Evolutionary conservation across 208 protist genomes (phyloP).

Genomic region (Naegleria fowleri): DNA sequence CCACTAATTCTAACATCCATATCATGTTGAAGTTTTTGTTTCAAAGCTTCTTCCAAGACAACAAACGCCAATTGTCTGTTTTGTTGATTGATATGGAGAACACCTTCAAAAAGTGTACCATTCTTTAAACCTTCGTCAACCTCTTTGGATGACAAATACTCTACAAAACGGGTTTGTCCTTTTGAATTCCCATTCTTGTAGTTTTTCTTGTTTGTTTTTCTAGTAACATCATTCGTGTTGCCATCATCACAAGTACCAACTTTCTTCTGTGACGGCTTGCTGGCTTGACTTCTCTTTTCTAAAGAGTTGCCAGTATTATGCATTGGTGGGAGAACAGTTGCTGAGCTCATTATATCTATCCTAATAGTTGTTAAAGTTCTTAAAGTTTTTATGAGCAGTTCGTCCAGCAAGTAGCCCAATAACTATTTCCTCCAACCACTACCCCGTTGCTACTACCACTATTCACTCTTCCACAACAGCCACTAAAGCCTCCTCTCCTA

Average conservation of each 20-base stretch:
- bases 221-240: background rate
- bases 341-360: background rate
- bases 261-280: background rate
- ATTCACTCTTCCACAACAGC: background rate
- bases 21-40: background rate
- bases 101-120: background rate
- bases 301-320: background rate
- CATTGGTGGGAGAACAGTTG: background rate
- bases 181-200: background rate
- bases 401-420: background rate
- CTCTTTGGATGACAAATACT: background rate
- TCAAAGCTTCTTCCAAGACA: background rate
- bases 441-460: background rate
- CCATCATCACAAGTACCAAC: background rate
- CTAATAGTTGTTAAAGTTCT: background rate
- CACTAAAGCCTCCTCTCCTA: background rate
- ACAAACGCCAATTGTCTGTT: background rate
- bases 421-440: background rate
- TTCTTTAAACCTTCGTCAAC: background rate
- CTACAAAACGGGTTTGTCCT: background rate
- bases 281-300: background rate
- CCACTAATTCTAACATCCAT: constrained; percentile 19
- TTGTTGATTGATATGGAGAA: background rate
- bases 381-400: background rate
- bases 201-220: background rate